phyloP scores from a whole-genome alignment of 2,329 filamentous ascomycete species.

The Talaromyces sp. region DNA sequence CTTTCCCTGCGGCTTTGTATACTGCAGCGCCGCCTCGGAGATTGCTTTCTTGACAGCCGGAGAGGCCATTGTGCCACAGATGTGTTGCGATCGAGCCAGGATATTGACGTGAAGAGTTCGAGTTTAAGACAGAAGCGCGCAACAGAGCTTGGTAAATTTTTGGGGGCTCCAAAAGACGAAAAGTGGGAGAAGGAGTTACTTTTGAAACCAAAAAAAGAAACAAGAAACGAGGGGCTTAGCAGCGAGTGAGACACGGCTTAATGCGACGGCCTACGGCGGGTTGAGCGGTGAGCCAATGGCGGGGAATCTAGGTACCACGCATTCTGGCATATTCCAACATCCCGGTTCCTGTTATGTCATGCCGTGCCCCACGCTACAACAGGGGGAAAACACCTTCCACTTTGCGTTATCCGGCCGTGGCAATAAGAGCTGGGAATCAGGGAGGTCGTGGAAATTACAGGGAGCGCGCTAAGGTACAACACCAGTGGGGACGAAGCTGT shows the following conservation, averaged over 20 bases:
- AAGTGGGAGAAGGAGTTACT: slow-evolving; percentile 8
- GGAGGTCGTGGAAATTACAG: slow-evolving; percentile 18
- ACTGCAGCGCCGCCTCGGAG: slow-evolving; percentile 50
- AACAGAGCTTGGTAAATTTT: not conserved
- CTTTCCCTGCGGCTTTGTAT: slow-evolving; percentile 53
- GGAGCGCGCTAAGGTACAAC: not conserved
- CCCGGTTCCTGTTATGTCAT: not conserved
- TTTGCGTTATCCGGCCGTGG: slow-evolving; percentile 10
- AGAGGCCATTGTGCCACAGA: slow-evolving; percentile 45
- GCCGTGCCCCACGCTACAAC: not conserved
- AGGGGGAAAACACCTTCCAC: too few relatives aligned
- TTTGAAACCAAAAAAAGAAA: slow-evolving; percentile 26
- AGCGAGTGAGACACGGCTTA: slow-evolving; percentile 25
- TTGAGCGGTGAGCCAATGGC: slow-evolving; percentile 27
- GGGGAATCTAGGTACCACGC: slow-evolving; percentile 11
- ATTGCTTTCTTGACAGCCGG: slow-evolving; percentile 48
- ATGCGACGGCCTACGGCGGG: slow-evolving; percentile 22
- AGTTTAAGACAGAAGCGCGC: not conserved
- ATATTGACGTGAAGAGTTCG: not conserved
- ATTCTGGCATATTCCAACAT: not conserved
- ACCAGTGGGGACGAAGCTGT: slow-evolving; percentile 5
- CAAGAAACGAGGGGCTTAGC: slow-evolving; percentile 23
- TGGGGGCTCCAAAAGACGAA: not conserved
- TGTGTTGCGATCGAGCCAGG: slow-evolving; percentile 12
- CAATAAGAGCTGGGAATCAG: slow-evolving; percentile 7